phyloP scores from a whole-genome alignment of 345 rosid genomes.

The Arabis hirsuta region DNA sequence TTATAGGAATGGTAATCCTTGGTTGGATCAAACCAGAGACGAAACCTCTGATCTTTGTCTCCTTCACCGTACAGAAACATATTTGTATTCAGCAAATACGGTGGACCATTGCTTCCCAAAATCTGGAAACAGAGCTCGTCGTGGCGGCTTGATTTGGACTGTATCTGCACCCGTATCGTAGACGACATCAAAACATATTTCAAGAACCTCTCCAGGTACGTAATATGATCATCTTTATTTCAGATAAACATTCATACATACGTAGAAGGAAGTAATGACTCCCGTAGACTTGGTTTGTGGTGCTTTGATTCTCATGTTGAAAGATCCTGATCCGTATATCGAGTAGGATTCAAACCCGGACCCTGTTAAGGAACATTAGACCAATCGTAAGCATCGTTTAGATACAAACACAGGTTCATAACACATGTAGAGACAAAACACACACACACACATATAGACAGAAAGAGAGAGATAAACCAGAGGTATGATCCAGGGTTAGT shows the following conservation, averaged over 20 bases:
- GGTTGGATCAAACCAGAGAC: constrained; percentile 47
- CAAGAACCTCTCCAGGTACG: constrained; percentile 11
- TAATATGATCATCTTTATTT: neutral
- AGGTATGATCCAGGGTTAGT: constrained; percentile 43
- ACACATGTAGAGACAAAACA: constrained; percentile 21
- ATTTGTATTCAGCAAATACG: constrained; percentile 41
- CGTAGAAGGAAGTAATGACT: constrained; percentile 45
- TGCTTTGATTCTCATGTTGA: constrained; percentile 45
- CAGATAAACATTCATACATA: constrained; percentile 27
- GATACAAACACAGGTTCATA: constrained; percentile 23
- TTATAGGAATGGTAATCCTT: constrained; percentile 42
- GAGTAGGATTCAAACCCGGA: constrained; percentile 40
- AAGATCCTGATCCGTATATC: constrained; percentile 47
- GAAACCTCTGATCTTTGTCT: constrained; percentile 43
- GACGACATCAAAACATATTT: constrained; percentile 12
- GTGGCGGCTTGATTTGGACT: constrained; percentile 40
- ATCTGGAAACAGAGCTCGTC: constrained; percentile 47
- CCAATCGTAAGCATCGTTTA: constrained; percentile 11
- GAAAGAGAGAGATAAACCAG: constrained; percentile 31
- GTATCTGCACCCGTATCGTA: constrained; percentile 32
- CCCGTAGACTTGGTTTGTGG: constrained; percentile 36
- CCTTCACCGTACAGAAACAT: constrained; percentile 42
- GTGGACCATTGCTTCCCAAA: constrained; percentile 34
- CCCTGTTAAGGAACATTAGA: constrained; percentile 36
- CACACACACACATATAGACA: neutral